Base-by-base conservation (phyloP, 192 early-diverging fungal species). In the Coemansia sp. region DNA sequence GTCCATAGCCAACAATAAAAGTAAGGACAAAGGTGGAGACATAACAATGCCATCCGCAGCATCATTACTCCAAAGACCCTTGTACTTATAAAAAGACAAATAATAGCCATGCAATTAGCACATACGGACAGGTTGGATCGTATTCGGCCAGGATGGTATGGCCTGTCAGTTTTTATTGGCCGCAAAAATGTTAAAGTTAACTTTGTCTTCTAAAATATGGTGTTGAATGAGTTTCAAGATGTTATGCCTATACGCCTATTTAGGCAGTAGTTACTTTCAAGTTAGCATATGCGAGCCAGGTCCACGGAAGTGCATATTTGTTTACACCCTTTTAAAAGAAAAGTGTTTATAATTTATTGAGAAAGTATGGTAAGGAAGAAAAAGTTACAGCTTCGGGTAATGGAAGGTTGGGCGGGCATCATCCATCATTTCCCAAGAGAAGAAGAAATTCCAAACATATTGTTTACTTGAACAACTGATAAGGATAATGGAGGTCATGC, bases 401-500 rank as follows among this genome's bases (percentile, higher is more conserved):
- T 17, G 11, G 17, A 46, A 14, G 39, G 11, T 46, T 46, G 11
- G 9, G 11, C 2, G 39, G 39, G 2, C 39, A 46, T 46, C 39
- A 17, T 17, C 39, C 14, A 17, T 46, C 39, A 46, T 46, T 17
- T 46, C 39, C 39, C 2, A 46, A 17, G 17, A 17, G 17, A 46
- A 46, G 11, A 46, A 46, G 11, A 46, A 46, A 46, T 17, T 46
- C 39, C 39, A 17, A 11, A 17, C 11, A 17, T 17, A 17, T 46
- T 46, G 11, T 46, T 7, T 46, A 17, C 3, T 17, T 10, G 11
- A 46, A 46, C 39, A 46, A 46, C 9, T 23, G 21, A 9, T 24
- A 5, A 60, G 24, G 46, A 20, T 61, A 27, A 61, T 61, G 42
- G 60, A 29, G 23, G 22, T 23, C 8, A 55, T n/a, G 27, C 21